Percentiles rank a stretch among this genome's conserved stretches.
Evolutionary conservation across 2,329 filamentous ascomycete genomes (phyloP).

Genomic region (Thelonectria olida): DNA sequence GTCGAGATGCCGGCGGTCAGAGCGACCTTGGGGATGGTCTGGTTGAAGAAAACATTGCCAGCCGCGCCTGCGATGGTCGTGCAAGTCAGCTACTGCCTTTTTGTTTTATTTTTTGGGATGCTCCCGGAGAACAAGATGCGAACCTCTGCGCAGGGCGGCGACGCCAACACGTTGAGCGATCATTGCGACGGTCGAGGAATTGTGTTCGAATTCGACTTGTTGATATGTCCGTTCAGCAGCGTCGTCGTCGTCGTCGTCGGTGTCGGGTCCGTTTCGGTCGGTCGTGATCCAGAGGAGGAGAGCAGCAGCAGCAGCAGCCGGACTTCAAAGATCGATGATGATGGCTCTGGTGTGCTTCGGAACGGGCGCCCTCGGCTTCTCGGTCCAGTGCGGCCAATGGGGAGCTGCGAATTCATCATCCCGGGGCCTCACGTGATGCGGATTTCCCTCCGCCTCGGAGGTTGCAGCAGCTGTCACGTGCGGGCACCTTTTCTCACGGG

Average conservation of each 20-base stretch:
- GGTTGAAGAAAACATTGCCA: conserved; percentile 55
- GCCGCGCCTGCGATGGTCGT: conserved; percentile 47
- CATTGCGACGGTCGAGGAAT: conserved; percentile 52
- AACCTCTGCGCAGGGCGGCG: conserved; percentile 68
- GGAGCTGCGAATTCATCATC: conserved; percentile 48
- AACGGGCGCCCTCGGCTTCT: conserved; percentile 52
- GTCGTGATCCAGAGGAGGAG: neutral
- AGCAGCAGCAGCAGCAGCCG: neutral
- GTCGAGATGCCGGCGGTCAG: conserved; percentile 53
- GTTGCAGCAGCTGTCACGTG: neutral
- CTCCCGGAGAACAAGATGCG: conserved; percentile 33
- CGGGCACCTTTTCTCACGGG: neutral
- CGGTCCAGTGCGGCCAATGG: conserved; percentile 55
- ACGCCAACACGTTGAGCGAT: conserved; percentile 66
- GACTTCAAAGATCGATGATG: conserved; percentile 11
- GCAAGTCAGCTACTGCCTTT: conserved; percentile 9
- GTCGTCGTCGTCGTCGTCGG: conserved; percentile 23
- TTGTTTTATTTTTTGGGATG: conserved; percentile 11
- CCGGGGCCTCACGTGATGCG: conserved; percentile 39
- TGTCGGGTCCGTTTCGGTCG: conserved; percentile 18
- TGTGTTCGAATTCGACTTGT: conserved; percentile 20
- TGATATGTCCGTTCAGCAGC: conserved; percentile 20
- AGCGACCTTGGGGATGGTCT: conserved; percentile 58
- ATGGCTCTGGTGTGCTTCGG: conserved; percentile 21
- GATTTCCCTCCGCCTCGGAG: conserved; percentile 3